Evolutionary conservation across 75 land plant genomes (phyloP), one percentile per base, ranked within the genome.

Genomic region (Picea sitchensis): DNA sequence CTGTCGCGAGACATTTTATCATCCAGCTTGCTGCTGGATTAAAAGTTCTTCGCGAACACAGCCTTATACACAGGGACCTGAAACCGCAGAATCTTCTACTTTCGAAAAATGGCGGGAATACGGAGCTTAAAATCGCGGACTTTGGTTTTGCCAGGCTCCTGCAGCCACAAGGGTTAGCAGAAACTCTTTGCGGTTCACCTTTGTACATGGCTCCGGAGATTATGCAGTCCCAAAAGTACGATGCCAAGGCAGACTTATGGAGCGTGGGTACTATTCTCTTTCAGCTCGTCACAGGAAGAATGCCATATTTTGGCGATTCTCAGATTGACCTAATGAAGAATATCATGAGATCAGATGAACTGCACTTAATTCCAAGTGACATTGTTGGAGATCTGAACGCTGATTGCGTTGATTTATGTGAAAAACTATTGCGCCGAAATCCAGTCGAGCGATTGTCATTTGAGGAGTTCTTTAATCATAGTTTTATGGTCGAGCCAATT

Each of bases 361-460:
- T 88, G 15, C 77, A 84, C 4, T 62, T 62, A 20, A 85, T 88
- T 77, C 88, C 92, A 58, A 64, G 69, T 23, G 68, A 60, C 31
- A 69, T 84, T 41, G 31, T 75, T 56, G 82, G 73, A 62, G 73
- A 78, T 15, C 77, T 90, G 30, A 87, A 88, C 38, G 84, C 88
- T 65, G 90, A 90, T 62, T 88, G 92, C 75, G 79, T 88, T 14
- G 88, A 90, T 62, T 79, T 90, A 62, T 95, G 98, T 73, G 81
- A 83, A 56, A 98, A 89, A 69, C 78, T 98, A 76, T 80, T 98
- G 75, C 87, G 95, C 5, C 86, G 90, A 57, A 92, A 98, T 80
- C 98, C 99, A 4, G n/a, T 94, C 96, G 96, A 94, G 73, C 83
- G 99, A 23, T 75, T 96, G 74, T 91, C 96, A 59, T 93, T 96